Evolutionary conservation across 2,329 filamentous ascomycete genomes (phyloP).

Genomic region (Beauveria rudraprayagi): DNA sequence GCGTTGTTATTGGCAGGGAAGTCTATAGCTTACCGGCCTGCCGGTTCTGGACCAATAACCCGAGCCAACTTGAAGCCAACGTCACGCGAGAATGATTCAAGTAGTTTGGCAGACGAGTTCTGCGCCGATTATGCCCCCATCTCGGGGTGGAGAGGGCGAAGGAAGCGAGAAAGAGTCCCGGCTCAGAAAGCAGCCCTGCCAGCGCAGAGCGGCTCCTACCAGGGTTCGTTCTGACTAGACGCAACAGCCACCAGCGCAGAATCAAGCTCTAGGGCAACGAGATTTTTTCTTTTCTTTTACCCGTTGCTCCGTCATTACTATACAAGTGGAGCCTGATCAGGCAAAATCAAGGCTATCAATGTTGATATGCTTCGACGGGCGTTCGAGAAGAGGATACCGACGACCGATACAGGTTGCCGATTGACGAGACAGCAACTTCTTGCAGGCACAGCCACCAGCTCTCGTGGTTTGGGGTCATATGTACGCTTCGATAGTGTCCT

Average conservation of each 20-base stretch:
- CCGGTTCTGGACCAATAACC: background rate
- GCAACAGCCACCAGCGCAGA: slow-evolving; percentile 7
- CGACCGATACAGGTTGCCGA: too few species aligned
- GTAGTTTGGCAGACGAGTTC: background rate
- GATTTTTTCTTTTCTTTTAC: background rate
- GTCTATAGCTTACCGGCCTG: background rate
- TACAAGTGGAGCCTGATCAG: too few species aligned
- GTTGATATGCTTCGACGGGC: too few species aligned
- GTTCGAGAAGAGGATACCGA: too few species aligned
- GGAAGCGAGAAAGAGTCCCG: background rate
- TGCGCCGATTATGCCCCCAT: background rate
- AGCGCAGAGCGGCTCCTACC: background rate
- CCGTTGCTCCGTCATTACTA: background rate
- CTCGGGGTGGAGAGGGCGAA: background rate
- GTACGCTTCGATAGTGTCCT: background rate
- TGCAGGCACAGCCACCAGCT: background rate
- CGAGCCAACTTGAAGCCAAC: background rate
- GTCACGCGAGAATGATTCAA: background rate
- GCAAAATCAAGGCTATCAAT: too few species aligned
- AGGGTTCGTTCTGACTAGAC: background rate
- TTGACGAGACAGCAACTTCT: too few species aligned
- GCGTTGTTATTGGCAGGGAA: background rate
- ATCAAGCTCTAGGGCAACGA: background rate
- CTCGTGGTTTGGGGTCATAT: background rate
- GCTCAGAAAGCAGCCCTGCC: slow-evolving; percentile 7